Evolutionary conservation across 2,329 filamentous ascomycete genomes (phyloP).

Genomic region (Fusarium brevicatenulatum): DNA sequence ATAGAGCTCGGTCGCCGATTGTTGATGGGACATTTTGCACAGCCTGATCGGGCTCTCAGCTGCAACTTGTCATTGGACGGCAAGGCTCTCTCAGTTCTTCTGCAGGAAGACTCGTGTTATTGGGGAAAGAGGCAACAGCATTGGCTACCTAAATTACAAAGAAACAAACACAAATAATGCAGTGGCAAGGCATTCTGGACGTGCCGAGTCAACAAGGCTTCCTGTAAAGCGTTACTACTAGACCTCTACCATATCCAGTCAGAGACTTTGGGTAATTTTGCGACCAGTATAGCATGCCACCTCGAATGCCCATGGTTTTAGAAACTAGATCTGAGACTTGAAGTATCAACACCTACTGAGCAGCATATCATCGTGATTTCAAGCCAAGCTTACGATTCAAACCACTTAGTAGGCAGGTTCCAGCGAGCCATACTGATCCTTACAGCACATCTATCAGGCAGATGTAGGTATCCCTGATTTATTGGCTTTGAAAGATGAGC

Average conservation of each 20-base stretch:
- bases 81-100: not conserved
- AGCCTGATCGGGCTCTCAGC: not conserved
- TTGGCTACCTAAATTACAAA: not conserved
- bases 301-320: not conserved
- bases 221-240: not conserved
- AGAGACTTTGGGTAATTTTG: rapidly evolving
- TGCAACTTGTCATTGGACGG: not conserved
- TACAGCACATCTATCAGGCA: not conserved
- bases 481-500: not conserved
- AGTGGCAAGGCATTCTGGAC: not conserved
- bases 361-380: slow-evolving; percentile 23
- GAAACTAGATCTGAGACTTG: slow-evolving; percentile 28
- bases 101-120: not conserved
- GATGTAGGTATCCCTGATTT: not conserved
- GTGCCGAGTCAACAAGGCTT: not conserved
- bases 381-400: slow-evolving; percentile 20
- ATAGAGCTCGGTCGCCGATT: not conserved
- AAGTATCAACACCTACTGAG: slow-evolving; percentile 14
- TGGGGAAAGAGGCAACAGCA: not conserved
- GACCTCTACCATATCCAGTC: too few relatives aligned
- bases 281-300: slow-evolving; percentile 6
- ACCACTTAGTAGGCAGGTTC: not conserved
- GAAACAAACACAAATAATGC: not conserved
- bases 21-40: not conserved
- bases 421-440: not conserved